These are phyloP conservation scores for Lasiosphaeria hispida DNA, from an alignment of 495 filamentous ascomycete species.

Conservation along the genomic window DNA sequence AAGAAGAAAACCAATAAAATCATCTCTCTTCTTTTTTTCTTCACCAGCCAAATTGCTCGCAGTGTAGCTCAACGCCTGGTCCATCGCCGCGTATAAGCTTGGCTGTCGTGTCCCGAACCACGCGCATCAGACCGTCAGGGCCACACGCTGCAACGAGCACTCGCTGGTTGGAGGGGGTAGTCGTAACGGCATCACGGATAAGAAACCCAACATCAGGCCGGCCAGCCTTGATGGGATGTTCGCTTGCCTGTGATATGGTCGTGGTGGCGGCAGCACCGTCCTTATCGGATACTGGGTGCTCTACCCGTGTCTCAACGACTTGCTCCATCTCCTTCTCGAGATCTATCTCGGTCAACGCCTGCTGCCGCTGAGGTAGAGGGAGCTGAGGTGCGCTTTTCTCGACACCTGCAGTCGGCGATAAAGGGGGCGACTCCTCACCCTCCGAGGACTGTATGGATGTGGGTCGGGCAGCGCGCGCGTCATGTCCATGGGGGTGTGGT, in stretches of 20 bases:
- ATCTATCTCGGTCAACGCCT: conserved; percentile 13
- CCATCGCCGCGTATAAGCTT: conserved; percentile 46
- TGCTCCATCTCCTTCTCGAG: conserved; percentile 22
- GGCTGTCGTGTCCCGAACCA: conserved; percentile 51
- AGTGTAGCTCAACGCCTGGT: conserved; percentile 52
- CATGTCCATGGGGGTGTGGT: conserved; percentile 4
- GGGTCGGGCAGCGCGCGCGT: neutral
- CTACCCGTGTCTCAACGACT: conserved; percentile 20
- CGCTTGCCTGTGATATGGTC: conserved; percentile 4
- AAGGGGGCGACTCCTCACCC: conserved; percentile 14
- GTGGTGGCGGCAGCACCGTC: conserved; percentile 13
- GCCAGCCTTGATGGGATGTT: conserved; percentile 32
- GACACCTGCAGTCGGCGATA: conserved; percentile 19
- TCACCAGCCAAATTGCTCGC: conserved; percentile 56
- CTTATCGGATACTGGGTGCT: conserved; percentile 18
- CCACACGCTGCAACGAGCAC: conserved; percentile 54
- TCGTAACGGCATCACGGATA: conserved; percentile 41
- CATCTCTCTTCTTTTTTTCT: no score
- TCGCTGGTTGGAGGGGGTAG: conserved; percentile 37
- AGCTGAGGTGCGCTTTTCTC: conserved; percentile 13
- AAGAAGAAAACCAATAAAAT: no score
- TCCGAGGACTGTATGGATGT: conserved; percentile 23
- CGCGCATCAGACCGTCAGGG: conserved; percentile 46
- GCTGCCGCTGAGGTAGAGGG: conserved; percentile 6
- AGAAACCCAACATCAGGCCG: conserved; percentile 42